Base-by-base conservation (phyloP, 2,329 filamentous ascomycete species). In the Ceratocystis harringtonii region DNA sequence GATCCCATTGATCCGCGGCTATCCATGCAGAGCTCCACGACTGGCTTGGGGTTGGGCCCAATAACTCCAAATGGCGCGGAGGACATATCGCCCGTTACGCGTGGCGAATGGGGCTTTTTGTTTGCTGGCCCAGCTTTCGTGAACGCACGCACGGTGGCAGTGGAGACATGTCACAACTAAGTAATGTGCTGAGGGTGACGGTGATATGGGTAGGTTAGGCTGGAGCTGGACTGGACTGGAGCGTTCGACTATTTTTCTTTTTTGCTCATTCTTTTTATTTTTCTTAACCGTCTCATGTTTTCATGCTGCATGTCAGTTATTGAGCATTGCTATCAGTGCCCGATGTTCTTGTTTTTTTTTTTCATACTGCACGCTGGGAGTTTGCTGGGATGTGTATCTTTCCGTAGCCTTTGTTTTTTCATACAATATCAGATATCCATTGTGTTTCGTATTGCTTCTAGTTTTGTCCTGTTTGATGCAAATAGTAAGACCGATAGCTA, bases 81-180 rank as follows among this genome's bases (percentile, higher is more conserved):
- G 22, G 84, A 86, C 70, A 82, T 86, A 65, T 84, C 82, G 62
- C 84, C 84, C 5, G 79, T 81, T 28, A 86, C 84, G 7, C 77
- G 80, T 50, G 81, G 81, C 4, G 84, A 86, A 72, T 86, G 84
- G 84, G 81, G 82, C 0, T 82, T 83, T 70, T 72, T 86, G 69
- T 82, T 84, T 74, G 75, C 77, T 50, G 79, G 79, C 2, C 76
- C 77, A 32, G 75, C 74, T 30, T 77, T 52, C 28, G 30, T 61
- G 68, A 74, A 72, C 44, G 76, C 74, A 17, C 77, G 76, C 69
- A 82, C 74, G 50, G 82, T 75, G 2, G 76, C 76, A 2, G 79
- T 85, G 17, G 80, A 80, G 73, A 82, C 77, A 52, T 83, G 76
- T 69, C 65, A 65, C 8, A 60, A 32, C n/a, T 44, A 25, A 8